Evolutionary conservation across 495 filamentous ascomycete species (phyloP).

Genomic region (Talaromyces liani): DNA sequence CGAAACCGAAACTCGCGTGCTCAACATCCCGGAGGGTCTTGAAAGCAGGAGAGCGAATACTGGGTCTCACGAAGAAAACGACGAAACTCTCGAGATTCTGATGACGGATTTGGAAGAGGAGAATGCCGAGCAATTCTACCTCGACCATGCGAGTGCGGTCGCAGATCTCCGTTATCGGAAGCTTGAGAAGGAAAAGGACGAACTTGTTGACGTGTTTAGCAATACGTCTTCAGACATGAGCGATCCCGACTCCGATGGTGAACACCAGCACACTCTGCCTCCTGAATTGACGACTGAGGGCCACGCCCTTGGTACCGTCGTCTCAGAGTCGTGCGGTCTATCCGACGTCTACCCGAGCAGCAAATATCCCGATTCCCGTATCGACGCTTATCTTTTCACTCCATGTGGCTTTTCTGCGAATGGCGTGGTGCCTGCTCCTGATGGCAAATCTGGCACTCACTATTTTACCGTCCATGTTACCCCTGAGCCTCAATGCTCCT

Average conservation of each 20-base stretch:
- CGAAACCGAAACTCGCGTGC: conserved; percentile 55
- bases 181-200: conserved; percentile 38
- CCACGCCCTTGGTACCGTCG: conserved; percentile 85
- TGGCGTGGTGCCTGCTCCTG: conserved; percentile 81
- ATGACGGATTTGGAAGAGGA: conserved; percentile 96
- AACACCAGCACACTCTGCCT: conserved; percentile 47
- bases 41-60: conserved; percentile 14
- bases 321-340: conserved; percentile 85
- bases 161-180: conserved; percentile 68
- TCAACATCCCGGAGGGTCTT: conserved; percentile 41
- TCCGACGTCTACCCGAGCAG: conserved; percentile 81
- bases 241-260: conserved; percentile 45
- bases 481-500: conserved; percentile 96
- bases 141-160: conserved; percentile 84
- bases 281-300: conserved; percentile 85
- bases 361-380: conserved; percentile 84
- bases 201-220: conserved; percentile 70
- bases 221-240: conserved; percentile 65
- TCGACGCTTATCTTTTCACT: conserved; percentile 95
- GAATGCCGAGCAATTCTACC: conserved; percentile 94
- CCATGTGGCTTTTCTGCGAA: conserved; percentile 99
- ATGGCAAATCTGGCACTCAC: conserved; percentile 58
- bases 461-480: conserved; percentile 99
- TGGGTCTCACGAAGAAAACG: conserved; percentile 33
- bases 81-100: conserved; percentile 94